A percentile compares a stretch with the other conserved stretches of the same genome.
These are phyloP conservation scores for Solanum chmielewskii DNA, from an alignment of 257 asterid genomes.

Conservation along the genomic window DNA sequence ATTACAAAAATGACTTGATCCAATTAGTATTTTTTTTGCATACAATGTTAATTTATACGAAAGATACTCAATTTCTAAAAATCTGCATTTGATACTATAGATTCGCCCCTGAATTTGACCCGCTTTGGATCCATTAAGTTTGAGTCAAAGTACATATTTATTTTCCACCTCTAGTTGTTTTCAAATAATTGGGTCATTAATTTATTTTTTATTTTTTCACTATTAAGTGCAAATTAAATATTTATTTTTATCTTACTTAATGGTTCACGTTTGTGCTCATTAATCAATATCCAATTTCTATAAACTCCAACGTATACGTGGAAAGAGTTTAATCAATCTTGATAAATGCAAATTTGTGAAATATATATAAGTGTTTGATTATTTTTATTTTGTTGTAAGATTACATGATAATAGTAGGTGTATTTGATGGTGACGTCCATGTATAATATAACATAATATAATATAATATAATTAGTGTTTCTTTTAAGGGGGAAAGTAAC, in stretches of 20 bases:
- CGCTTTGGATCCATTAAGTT: not conserved
- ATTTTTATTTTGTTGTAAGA: slow-evolving; percentile 8
- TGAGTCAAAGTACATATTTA: not conserved
- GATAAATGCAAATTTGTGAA: not conserved
- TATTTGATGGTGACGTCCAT: slow-evolving; percentile 14
- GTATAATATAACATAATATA: not conserved
- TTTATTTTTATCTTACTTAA: not conserved
- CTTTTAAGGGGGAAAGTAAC: slow-evolving; percentile 21
- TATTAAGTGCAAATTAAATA: not conserved
- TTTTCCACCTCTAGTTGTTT: not conserved
- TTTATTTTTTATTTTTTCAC: not conserved
- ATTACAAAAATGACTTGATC: no score
- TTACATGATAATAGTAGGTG: not conserved
- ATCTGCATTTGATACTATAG: not conserved
- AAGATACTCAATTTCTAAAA: no score
- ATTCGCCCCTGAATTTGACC: not conserved
- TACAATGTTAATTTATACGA: no score
- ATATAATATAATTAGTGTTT: not conserved
- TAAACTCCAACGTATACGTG: not conserved
- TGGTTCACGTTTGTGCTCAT: not conserved
- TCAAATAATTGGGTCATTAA: not conserved
- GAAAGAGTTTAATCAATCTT: not conserved
- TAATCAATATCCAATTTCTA: not conserved
- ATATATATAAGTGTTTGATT: not conserved
- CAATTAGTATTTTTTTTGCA: no score